These are phyloP conservation scores for Fraxinus albicans DNA, from an alignment of 305 asterid genomes.

Conservation along the genomic window DNA sequence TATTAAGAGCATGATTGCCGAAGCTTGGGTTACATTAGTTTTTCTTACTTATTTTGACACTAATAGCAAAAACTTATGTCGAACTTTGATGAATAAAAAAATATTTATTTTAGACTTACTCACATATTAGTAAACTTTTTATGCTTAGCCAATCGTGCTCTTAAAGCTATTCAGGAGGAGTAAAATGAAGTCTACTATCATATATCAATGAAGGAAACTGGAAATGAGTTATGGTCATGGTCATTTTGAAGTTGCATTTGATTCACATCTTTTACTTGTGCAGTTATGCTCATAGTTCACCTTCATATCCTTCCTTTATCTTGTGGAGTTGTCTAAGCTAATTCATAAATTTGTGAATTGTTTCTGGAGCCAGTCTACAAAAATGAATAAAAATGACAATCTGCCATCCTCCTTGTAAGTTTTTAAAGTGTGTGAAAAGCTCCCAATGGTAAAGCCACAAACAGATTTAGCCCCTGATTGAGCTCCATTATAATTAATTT, in stretches of 20 bases:
- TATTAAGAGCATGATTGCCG: not conserved
- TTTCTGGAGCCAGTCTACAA: not conserved
- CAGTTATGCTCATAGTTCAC: not conserved
- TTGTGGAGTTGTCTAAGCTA: not conserved
- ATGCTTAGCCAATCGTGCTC: not conserved
- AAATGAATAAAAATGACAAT: not conserved
- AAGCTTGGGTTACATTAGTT: not conserved
- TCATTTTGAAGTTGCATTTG: not conserved
- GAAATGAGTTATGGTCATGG: not conserved
- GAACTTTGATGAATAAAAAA: not conserved
- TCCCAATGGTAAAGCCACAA: not conserved
- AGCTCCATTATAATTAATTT: not conserved
- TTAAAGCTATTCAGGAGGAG: not conserved
- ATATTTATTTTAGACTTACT: not conserved
- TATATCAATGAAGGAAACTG: not conserved
- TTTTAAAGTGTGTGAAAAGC: not conserved
- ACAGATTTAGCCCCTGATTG: not conserved
- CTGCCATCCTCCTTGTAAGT: not conserved
- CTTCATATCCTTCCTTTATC: not conserved
- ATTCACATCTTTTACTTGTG: not conserved
- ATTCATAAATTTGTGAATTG: not conserved
- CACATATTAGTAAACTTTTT: not conserved
- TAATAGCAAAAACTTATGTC: not conserved
- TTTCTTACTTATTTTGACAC: not conserved
- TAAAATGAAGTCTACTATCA: not conserved